Conservation (phyloP, 805 yeast species). For the Isabelozyma gotoi region DNA sequence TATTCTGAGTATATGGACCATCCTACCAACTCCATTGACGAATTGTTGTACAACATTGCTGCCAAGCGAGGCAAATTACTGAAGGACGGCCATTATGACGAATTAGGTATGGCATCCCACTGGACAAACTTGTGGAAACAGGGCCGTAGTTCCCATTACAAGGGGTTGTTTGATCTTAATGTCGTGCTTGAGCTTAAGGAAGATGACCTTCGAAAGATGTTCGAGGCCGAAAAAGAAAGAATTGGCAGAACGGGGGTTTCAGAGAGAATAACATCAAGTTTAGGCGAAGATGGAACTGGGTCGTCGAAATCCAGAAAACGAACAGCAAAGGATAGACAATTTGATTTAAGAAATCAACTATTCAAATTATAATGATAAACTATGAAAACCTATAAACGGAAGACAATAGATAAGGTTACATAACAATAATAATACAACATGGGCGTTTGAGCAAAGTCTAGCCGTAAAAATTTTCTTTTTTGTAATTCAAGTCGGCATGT, state of each 20-base stretch:
- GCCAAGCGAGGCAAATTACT: constrained; percentile 34
- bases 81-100: constrained; percentile 44
- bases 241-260: constrained; percentile 25
- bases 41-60: constrained; percentile 52
- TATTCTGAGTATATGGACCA: constrained; percentile 47
- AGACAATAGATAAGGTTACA: too few species aligned
- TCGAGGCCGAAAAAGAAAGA: constrained; percentile 29
- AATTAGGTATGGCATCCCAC: constrained; percentile 59
- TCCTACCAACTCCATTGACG: constrained; percentile 74
- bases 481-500: too few species aligned
- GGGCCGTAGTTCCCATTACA: constrained; percentile 41
- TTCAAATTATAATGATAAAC: constrained; percentile 28
- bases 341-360: constrained; percentile 35
- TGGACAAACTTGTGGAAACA: constrained; percentile 64
- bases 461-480: too few species aligned
- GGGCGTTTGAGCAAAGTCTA: too few species aligned
- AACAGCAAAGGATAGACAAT: constrained; percentile 45
- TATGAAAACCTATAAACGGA: too few species aligned
- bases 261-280: constrained; percentile 27
- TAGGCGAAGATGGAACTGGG: constrained; percentile 42
- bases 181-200: constrained; percentile 31
- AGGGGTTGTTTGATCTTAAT: constrained; percentile 35
- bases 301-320: constrained; percentile 34
- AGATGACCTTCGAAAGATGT: constrained; percentile 18
- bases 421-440: too few species aligned